These are phyloP conservation scores for Datisca glomerata DNA, from an alignment of 306 rosid genomes.

Conservation along the genomic window DNA sequence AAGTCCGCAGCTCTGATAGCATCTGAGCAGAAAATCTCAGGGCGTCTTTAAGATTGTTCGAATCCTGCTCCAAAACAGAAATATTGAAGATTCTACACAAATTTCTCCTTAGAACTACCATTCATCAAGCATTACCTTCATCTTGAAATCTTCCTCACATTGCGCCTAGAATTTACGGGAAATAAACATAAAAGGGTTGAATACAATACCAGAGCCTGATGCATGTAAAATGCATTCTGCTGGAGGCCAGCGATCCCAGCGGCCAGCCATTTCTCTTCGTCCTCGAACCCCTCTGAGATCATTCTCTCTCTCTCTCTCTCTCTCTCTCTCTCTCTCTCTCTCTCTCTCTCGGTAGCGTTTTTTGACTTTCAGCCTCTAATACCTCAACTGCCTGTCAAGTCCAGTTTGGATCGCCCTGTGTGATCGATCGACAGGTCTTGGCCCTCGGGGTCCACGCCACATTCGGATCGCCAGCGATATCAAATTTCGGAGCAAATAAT, in stretches of 20 bases:
- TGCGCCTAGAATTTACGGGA: neutral
- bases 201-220: slow-evolving; percentile 80
- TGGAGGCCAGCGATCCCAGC: slow-evolving; percentile 98
- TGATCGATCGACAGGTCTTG: too few relatives aligned
- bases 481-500: too few relatives aligned
- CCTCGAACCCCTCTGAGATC: slow-evolving; percentile 78
- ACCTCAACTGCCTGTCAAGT: too few relatives aligned
- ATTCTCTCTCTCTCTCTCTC: slow-evolving; percentile 20
- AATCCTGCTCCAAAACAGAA: slow-evolving; percentile 40
- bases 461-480: too few relatives aligned
- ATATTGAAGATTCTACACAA: slow-evolving; percentile 5
- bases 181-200: slow-evolving; percentile 1
- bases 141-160: neutral
- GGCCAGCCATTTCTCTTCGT: slow-evolving; percentile 87
- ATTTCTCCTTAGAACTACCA: neutral
- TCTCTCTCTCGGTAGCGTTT: too few relatives aligned
- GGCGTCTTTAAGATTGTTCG: slow-evolving; percentile 91
- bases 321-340: too few relatives aligned
- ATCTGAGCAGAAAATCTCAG: slow-evolving; percentile 95
- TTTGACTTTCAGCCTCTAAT: too few relatives aligned
- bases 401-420: too few relatives aligned
- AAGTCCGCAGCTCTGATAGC: slow-evolving; percentile 95
- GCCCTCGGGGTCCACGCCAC: too few relatives aligned
- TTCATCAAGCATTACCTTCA: too few relatives aligned
- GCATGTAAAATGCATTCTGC: slow-evolving; percentile 95